Conservation (phyloP, 345 rosid genomes). For the Syzygium oleosum region DNA sequence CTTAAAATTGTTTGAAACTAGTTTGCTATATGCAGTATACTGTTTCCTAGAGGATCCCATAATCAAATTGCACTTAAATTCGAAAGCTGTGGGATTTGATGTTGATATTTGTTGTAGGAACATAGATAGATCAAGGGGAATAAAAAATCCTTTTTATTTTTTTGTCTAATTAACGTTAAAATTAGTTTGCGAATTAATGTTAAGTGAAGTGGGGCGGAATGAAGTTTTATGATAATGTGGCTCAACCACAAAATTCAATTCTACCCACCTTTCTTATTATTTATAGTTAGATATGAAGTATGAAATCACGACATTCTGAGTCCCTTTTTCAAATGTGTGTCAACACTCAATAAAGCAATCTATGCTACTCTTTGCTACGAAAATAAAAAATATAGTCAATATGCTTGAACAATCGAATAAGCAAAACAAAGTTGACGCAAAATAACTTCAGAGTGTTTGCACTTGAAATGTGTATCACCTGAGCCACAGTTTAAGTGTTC, state of each 20-base stretch:
- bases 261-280: background rate
- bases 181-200: background rate
- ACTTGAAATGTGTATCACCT: background rate
- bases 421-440: background rate
- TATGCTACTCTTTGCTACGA: accelerated
- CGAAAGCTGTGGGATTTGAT: too few relatives aligned
- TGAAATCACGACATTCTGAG: background rate
- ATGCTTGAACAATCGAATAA: background rate
- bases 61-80: too few relatives aligned
- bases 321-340: background rate
- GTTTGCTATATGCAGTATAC: too few relatives aligned
- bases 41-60: accelerated
- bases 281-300: background rate
- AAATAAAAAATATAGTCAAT: background rate
- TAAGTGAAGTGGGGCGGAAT: background rate
- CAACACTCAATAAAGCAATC: background rate
- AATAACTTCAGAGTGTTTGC: background rate
- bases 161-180: too few relatives aligned
- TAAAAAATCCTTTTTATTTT: too few relatives aligned
- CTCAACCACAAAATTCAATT: background rate
- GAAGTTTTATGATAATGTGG: background rate
- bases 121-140: too few relatives aligned
- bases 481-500: background rate
- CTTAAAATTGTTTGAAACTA: too few relatives aligned
- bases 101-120: too few relatives aligned